Conservation (phyloP, 192 early-diverging fungal genomes). For the Backusella mclennaniae region DNA sequence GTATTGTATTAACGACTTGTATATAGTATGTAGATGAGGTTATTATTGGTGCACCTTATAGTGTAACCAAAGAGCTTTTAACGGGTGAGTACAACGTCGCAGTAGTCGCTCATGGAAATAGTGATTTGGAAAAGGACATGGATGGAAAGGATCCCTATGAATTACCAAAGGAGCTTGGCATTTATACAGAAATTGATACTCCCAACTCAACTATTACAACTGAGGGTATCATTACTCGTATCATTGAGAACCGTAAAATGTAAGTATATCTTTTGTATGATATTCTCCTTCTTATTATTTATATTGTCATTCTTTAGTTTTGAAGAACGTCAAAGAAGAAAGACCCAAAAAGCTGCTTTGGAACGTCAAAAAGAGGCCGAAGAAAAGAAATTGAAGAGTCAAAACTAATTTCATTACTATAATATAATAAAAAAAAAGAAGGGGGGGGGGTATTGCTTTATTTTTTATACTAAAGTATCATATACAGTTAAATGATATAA, state of each 20-base stretch:
- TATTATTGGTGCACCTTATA: conserved; percentile 89
- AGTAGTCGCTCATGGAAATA: conserved; percentile 77
- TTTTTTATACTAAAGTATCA: neutral
- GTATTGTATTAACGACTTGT: neutral
- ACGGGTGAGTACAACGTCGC: conserved; percentile 84
- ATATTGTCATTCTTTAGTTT: conserved; percentile 36
- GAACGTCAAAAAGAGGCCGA: conserved; percentile 63
- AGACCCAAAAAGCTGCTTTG: conserved; percentile 64
- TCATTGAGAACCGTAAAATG: conserved; percentile 82
- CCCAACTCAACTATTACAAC: conserved; percentile 79
- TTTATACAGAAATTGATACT: conserved; percentile 80
- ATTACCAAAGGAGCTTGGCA: conserved; percentile 75
- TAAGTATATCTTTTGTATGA: conserved; percentile 40
- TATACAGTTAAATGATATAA: neutral
- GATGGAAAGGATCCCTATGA: conserved; percentile 82
- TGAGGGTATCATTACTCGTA: conserved; percentile 83
- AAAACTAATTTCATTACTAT: neutral
- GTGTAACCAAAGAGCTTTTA: conserved; percentile 83
- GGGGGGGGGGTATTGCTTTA: neutral
- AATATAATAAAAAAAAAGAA: neutral
- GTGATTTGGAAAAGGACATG: conserved; percentile 60
- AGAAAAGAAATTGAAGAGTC: conserved; percentile 38
- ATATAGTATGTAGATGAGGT: conserved; percentile 88
- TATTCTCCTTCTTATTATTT: neutral
- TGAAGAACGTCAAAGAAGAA: conserved; percentile 75